Conservation (phyloP, 2,329 filamentous ascomycete genomes). For the Cadophora sp. region DNA sequence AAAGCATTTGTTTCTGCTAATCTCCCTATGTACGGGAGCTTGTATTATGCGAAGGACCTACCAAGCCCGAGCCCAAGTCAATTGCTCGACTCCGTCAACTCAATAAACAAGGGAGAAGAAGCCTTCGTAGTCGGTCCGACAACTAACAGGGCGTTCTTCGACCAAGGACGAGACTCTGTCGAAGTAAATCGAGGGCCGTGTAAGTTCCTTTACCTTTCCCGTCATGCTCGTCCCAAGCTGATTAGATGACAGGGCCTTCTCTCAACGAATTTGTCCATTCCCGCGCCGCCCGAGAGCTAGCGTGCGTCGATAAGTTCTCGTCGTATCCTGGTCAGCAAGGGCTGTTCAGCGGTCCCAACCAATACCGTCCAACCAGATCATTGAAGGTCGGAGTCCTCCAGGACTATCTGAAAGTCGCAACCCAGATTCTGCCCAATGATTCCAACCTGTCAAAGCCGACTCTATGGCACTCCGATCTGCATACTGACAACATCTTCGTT, state of each 20-base stretch:
- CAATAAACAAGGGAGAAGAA: not conserved
- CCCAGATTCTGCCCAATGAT: not conserved
- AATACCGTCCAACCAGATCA: not conserved
- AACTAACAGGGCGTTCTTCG: not conserved
- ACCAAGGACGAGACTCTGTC: not conserved
- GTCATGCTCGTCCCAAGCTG: not conserved
- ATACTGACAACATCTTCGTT: not conserved
- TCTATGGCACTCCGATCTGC: not conserved
- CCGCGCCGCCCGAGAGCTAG: not conserved
- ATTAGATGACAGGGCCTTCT: not conserved
- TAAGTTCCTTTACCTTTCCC: not conserved
- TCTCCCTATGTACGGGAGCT: not conserved
- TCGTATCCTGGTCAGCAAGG: not conserved
- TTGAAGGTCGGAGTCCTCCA: not conserved
- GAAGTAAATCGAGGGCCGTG: conserved; percentile 1
- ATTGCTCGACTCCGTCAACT: not conserved
- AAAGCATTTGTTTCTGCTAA: not conserved
- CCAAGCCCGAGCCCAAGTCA: not conserved
- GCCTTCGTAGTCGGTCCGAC: not conserved
- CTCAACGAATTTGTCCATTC: not conserved
- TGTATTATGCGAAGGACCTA: conserved; percentile 2
- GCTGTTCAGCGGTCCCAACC: not conserved
- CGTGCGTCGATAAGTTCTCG: not conserved
- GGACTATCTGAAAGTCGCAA: not conserved
- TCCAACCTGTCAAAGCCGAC: not conserved